Conservation (phyloP, 78 protist species). For the Isochrysis galbana region DNA sequence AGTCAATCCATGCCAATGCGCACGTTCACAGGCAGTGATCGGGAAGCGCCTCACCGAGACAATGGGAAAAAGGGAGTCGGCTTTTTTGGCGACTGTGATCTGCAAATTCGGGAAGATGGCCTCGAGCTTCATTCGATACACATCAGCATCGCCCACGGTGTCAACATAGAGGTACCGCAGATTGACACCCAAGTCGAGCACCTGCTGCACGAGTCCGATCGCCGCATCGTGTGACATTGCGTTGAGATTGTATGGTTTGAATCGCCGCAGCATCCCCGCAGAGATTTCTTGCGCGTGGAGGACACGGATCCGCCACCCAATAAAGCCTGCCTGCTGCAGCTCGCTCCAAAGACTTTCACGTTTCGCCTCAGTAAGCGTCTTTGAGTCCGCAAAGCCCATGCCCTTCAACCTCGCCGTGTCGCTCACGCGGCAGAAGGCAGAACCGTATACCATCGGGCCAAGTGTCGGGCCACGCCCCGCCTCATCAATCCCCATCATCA, state of each 20-base stretch:
- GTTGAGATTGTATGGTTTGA: neutral
- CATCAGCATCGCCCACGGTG: slow-evolving; percentile 52
- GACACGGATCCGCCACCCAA: neutral
- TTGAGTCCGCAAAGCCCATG: slow-evolving; percentile 33
- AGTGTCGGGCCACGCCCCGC: slow-evolving; percentile 74
- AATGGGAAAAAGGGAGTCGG: slow-evolving; percentile 62
- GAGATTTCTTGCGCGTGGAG: slow-evolving; percentile 19
- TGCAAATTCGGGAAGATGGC: slow-evolving; percentile 41
- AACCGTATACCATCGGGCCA: slow-evolving; percentile 66
- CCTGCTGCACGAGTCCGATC: slow-evolving; percentile 7
- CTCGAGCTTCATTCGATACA: slow-evolving; percentile 9
- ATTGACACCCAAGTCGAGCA: neutral
- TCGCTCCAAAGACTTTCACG: slow-evolving; percentile 17
- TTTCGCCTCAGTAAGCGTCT: neutral
- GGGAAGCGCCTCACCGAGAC: no score
- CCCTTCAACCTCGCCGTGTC: neutral
- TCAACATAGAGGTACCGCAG: slow-evolving; percentile 53
- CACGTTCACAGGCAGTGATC: no score
- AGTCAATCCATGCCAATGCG: no score
- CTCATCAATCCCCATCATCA: slow-evolving; percentile 73
- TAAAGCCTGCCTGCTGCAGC: neutral
- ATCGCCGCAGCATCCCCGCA: neutral
- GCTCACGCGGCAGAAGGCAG: neutral
- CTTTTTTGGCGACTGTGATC: slow-evolving; percentile 58
- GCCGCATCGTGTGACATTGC: slow-evolving; percentile 50